These are phyloP conservation scores for Beauveria caledonica DNA, from an alignment of 2,329 filamentous ascomycete genomes.

Conservation along the genomic window DNA sequence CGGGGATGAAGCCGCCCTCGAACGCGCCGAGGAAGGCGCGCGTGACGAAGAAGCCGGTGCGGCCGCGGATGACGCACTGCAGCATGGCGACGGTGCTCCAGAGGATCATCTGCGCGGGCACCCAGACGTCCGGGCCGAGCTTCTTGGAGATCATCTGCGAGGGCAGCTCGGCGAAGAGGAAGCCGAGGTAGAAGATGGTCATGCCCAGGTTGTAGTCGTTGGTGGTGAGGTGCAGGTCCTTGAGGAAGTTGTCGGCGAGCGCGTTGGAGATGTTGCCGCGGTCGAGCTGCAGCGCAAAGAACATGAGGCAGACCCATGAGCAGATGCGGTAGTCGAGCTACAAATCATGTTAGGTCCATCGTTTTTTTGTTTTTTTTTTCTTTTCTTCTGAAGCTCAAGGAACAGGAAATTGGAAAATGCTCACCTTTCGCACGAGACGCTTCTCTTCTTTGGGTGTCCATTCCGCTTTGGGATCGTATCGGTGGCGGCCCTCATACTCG, in stretches of 20 bases:
- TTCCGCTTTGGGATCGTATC: slow-evolving; percentile 47
- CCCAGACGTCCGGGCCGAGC: slow-evolving; percentile 39
- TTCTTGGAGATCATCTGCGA: slow-evolving; percentile 50
- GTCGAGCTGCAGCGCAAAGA: slow-evolving; percentile 40
- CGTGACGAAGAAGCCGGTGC: slow-evolving; percentile 15
- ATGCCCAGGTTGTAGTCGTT: slow-evolving; percentile 42
- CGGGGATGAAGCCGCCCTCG: slow-evolving; percentile 33
- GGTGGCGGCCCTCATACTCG: slow-evolving; percentile 48
- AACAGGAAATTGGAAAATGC: not conserved
- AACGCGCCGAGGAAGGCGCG: slow-evolving; percentile 26
- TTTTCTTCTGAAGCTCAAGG: not conserved
- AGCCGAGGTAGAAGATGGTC: slow-evolving; percentile 40
- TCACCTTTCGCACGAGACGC: slow-evolving; percentile 7
- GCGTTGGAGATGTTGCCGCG: slow-evolving; percentile 35
- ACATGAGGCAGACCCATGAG: slow-evolving; percentile 38
- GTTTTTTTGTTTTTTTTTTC: slow-evolving; percentile 4
- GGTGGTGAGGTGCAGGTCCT: slow-evolving; percentile 30
- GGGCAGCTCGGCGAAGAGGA: slow-evolving; percentile 48
- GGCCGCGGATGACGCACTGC: slow-evolving; percentile 11
- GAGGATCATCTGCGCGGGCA: slow-evolving; percentile 46
- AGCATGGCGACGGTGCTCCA: slow-evolving; percentile 41
- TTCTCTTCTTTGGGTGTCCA: slow-evolving; percentile 51
- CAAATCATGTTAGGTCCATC: too few relatives aligned
- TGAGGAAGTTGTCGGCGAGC: slow-evolving; percentile 33
- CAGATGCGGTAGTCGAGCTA: slow-evolving; percentile 27